Conservation (phyloP, 2,329 filamentous ascomycete species). For the Botrytis sinoallii region DNA sequence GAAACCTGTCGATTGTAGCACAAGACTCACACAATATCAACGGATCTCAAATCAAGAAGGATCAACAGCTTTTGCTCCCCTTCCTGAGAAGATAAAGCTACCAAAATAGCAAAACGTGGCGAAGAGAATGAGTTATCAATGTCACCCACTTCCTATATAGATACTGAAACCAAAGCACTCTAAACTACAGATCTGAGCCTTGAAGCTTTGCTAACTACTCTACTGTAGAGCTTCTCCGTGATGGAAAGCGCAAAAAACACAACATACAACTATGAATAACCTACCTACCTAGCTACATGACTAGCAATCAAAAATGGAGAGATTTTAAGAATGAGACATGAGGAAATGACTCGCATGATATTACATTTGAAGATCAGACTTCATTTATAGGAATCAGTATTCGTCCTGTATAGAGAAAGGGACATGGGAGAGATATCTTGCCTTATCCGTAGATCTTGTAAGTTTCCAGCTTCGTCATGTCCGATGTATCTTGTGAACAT, state of each 20-base stretch:
- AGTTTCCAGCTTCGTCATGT: too few relatives aligned
- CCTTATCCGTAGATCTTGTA: too few relatives aligned
- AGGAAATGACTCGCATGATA: accelerated
- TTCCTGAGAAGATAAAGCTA: not conserved
- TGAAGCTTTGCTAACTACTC: not conserved
- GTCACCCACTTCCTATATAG: not conserved
- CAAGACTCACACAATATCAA: not conserved
- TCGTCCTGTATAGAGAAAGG: too few relatives aligned
- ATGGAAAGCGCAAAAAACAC: too few relatives aligned
- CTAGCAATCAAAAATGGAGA: too few relatives aligned
- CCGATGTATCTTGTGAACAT: too few relatives aligned
- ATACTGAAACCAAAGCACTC: not conserved
- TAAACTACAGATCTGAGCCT: accelerated
- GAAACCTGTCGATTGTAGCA: not conserved
- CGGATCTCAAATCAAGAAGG: not conserved
- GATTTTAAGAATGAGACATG: too few relatives aligned
- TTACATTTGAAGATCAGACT: too few relatives aligned
- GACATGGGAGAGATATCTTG: too few relatives aligned
- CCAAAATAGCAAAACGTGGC: not conserved
- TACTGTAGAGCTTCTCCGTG: not conserved
- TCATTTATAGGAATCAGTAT: too few relatives aligned
- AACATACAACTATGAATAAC: too few relatives aligned
- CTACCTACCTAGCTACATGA: too few relatives aligned
- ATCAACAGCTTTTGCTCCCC: accelerated
- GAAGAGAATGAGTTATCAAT: not conserved